Conservation (phyloP, 768 basidiomycete genomes). For the Tulasnella sp. region DNA sequence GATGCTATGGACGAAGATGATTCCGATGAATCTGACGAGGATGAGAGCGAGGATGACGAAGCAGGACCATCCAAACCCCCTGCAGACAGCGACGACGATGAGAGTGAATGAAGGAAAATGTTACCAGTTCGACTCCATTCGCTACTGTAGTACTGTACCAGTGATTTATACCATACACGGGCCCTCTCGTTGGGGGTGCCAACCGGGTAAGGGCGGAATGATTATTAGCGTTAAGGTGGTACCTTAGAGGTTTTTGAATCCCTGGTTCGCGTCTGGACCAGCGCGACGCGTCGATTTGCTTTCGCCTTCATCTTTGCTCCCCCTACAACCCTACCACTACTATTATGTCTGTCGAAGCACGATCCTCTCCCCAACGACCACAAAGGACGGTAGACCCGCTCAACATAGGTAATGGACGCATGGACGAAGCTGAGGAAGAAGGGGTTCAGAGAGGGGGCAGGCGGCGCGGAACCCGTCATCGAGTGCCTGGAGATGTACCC, state of each 20-base stretch:
- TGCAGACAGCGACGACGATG: neutral
- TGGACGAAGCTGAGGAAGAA: conserved; percentile 18
- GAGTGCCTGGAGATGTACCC: conserved; percentile 52
- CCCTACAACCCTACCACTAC: neutral
- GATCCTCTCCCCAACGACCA: conserved; percentile 13
- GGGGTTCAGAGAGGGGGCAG: neutral
- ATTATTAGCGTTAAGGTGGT: neutral
- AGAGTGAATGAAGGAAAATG: neutral
- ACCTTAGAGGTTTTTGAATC: neutral
- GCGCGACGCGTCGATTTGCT: neutral
- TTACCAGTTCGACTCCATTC: no score
- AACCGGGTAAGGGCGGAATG: neutral
- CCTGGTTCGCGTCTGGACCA: neutral
- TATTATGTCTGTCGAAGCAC: neutral
- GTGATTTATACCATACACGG: neutral
- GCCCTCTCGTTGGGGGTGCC: neutral
- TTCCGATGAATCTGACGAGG: conserved; percentile 31
- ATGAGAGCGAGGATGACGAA: conserved; percentile 25
- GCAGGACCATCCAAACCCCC: neutral
- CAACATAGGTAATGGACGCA: neutral
- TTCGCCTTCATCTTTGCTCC: neutral
- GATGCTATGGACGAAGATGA: conserved; percentile 25
- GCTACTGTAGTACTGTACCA: neutral
- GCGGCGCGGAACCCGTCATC: conserved; percentile 15
- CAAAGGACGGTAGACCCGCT: conserved; percentile 6